Percentiles rank a stretch among this genome's conserved stretches.
These are phyloP conservation scores for Scutellaria minor DNA, from an alignment of 257 asterid genomes.

Conservation along the genomic window DNA sequence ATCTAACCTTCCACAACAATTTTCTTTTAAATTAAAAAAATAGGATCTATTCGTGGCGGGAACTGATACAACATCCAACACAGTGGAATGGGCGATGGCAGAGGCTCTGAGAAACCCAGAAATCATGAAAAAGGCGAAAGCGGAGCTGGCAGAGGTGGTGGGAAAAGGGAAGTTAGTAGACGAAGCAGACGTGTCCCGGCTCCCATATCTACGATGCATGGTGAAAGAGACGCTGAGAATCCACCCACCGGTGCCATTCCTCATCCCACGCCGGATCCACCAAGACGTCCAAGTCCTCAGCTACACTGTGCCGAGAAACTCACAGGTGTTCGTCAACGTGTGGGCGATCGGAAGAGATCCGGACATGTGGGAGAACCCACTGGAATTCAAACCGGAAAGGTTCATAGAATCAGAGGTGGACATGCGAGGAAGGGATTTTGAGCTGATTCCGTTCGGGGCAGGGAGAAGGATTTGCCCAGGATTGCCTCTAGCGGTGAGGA, in stretches of 20 bases:
- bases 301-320: conserved; percentile 53
- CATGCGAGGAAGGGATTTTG: conserved; percentile 61
- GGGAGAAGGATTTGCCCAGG: conserved; percentile 86
- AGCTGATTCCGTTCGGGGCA: conserved; percentile 71
- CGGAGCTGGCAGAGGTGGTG: conserved; percentile 58
- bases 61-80: conserved; percentile 67
- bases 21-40: too few species aligned
- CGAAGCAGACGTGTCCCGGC: conserved; percentile 53
- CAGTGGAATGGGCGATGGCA: conserved; percentile 86
- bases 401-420: conserved; percentile 55
- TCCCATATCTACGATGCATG: conserved; percentile 62
- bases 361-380: conserved; percentile 54
- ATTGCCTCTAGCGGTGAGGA: conserved; percentile 54
- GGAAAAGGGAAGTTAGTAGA: conserved; percentile 51
- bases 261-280: conserved; percentile 61
- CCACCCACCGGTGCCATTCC: conserved; percentile 76
- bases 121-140: conserved; percentile 52
- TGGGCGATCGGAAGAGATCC: conserved; percentile 80
- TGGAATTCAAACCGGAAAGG: conserved; percentile 70
- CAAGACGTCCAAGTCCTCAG: conserved; percentile 55
- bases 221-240: conserved; percentile 69
- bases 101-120: conserved; percentile 66
- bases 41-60: conserved; percentile 76
- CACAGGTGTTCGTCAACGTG: conserved; percentile 57
- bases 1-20: too few species aligned